Conservation (phyloP, 352 stramenopile genomes). For the Globisporangium sylvaticum region DNA sequence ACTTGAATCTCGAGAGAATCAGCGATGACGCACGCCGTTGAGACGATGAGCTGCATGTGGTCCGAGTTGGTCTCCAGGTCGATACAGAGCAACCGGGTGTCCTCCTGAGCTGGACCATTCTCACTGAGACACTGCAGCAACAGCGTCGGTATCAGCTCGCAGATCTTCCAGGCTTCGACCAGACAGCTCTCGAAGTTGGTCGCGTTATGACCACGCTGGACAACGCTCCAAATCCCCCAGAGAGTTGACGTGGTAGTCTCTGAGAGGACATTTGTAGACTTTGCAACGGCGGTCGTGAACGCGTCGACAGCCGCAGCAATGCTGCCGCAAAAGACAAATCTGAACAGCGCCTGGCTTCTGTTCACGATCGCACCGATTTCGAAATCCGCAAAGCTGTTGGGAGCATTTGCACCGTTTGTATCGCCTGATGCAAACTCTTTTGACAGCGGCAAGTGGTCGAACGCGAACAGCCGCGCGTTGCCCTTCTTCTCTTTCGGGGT, state of each 20-base stretch:
- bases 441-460: conserved; percentile 20
- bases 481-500: conserved; percentile 8
- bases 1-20: conserved; percentile 19
- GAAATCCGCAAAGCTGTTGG: conserved; percentile 10
- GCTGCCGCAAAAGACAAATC: conserved; percentile 5
- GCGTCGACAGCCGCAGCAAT: conserved; percentile 2
- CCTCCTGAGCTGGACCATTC: not conserved
- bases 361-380: conserved; percentile 5
- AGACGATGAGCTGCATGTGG: conserved; percentile 24
- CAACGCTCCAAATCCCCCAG: conserved; percentile 18
- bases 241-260: not conserved
- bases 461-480: conserved; percentile 11
- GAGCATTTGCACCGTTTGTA: not conserved
- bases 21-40: conserved; percentile 30
- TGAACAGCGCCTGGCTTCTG: not conserved
- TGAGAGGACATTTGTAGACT: not conserved
- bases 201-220: conserved; percentile 17
- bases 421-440: not conserved
- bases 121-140: not conserved
- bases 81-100: conserved; percentile 10
- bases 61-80: conserved; percentile 12
- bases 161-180: conserved; percentile 20
- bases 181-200: conserved; percentile 15
- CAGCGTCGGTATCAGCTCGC: conserved; percentile 17
- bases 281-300: conserved; percentile 3